Base-by-base conservation (phyloP, 2,329 filamentous ascomycete species). In the Drechslerella coelobrocha region DNA sequence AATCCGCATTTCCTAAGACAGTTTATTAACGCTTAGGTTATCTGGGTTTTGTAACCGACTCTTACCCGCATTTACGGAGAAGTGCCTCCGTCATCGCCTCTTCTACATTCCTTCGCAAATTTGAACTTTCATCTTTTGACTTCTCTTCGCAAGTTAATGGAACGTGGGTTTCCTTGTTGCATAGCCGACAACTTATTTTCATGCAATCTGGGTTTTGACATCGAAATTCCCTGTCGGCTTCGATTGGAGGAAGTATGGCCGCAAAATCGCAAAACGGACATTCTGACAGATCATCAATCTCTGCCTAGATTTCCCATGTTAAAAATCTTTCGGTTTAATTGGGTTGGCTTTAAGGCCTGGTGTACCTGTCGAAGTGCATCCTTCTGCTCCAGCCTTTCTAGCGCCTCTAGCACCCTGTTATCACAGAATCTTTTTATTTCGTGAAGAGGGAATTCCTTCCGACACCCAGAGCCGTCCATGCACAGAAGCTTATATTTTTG, bases 191-290 rank as follows among this genome's bases (percentile, higher is more conserved):
- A 77, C 84, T 89, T 52, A 85, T 80, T 39, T 66, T 56, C 54
- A 41, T 80, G 77, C 91, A 96, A 0, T 85, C 83, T 0, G 83
- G 82, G 61, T 86, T 88, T 56, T 84, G 81, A 78, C 91, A 96
- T 2, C 82, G 81, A 73, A 96, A 95, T 75, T 92, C 89, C 69
- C 83, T 86, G 77, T 93, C 84, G 17, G 85, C 79, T 17, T 89
- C 85, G 1, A 89, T 79, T 0, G 89, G 84, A 0, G 85, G 86
- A 73, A 86, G 89, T 68, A 91, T 88, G 31, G 87, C 89, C 43
- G 89, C 90, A 80, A 86, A 95, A 21, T 89, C 86, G 77, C 91
- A 96, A 76, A 92, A 94, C 0, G 91, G 90, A 74, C 91, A 96
- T 29, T 84, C 86, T 29, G 85, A 89, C 1, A 96, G 83, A 71